Evolutionary conservation across 805 yeast genomes (phyloP), one percentile per base, ranked within the genome.

Genomic region (Jamesozyma lodderae): DNA sequence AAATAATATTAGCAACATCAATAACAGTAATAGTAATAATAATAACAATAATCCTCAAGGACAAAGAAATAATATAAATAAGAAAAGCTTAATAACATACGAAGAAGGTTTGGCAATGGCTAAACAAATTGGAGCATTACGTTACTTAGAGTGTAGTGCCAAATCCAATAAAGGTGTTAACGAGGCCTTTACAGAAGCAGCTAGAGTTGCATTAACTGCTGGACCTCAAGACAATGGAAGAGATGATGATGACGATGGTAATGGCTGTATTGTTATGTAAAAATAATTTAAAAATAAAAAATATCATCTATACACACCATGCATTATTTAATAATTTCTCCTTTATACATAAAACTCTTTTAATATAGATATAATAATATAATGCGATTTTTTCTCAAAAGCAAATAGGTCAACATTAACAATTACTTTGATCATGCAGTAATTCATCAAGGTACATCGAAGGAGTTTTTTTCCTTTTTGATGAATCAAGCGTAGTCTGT

Each of bases 111-210:
- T 92, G 41, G 79, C 79, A 0, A 86, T 90, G 52, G 98, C 98
- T 27, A 87, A 87, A 56, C 76, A 76, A 57, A 83, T 92, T 31
- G 96, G 96, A 18, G 97, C 98, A 0, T 68, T 88, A 52, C 75
- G 97, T 54, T 92, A 92, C 60, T 70, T 92, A 55, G 98, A 92
- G 63, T 92, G 98, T 65, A 84, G 95, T 20, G 97, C 98, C 6
- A 92, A 88, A 69, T 79, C 81, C 60, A 90, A 88, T 62, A 76
- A 94, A 55, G 98, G 98, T 48, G 98, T 92, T n/a, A 92, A 94
- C 56, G 98, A 92, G 66, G 97, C 96, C 8, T 92, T 92, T 59
- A 87, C 96, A 0, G 98, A 92, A 64, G 98, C 97, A 31, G 96
- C 97, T 6, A 79, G 98, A 60, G 88, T 95, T 55, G 97, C 96